Conservation (phyloP, 805 yeast species). For the Scheffersomyces coipomensis region DNA sequence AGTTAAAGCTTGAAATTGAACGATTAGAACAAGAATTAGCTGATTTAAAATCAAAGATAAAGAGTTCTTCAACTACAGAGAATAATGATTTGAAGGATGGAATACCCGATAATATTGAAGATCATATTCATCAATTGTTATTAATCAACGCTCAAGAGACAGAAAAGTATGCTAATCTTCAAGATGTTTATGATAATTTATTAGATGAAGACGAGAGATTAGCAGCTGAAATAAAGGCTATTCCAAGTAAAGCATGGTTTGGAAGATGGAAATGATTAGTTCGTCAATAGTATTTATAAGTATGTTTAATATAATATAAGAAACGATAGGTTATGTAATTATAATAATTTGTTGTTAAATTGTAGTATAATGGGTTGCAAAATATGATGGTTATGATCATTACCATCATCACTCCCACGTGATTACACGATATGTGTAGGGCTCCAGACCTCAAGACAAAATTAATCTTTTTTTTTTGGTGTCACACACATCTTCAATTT, state of each 20-base stretch:
- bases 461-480: background rate
- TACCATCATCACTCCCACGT: too few relatives aligned
- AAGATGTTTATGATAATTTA: slow-evolving; percentile 31
- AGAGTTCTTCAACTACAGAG: slow-evolving; percentile 2
- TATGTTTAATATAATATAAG: too few relatives aligned
- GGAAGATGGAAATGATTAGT: slow-evolving; percentile 16
- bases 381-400: too few relatives aligned
- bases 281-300: too few relatives aligned
- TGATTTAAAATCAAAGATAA: slow-evolving; percentile 41
- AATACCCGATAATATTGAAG: slow-evolving; percentile 38
- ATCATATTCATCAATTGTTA: slow-evolving; percentile 33
- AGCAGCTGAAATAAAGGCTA: slow-evolving; percentile 16
- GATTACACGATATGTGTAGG: too few relatives aligned
- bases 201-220: slow-evolving; percentile 24
- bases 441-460: too few relatives aligned
- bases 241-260: slow-evolving; percentile 28
- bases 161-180: slow-evolving; percentile 36
- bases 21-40: slow-evolving; percentile 25
- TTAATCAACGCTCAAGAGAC: slow-evolving; percentile 36
- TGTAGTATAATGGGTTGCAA: too few relatives aligned
- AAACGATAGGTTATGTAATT: too few relatives aligned
- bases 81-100: slow-evolving; percentile 2
- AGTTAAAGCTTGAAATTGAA: slow-evolving; percentile 47
- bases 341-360: too few relatives aligned
- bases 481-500: too few relatives aligned